Base-by-base conservation (phyloP, 805 yeast genomes). In the Dipodascus geniculatus region DNA sequence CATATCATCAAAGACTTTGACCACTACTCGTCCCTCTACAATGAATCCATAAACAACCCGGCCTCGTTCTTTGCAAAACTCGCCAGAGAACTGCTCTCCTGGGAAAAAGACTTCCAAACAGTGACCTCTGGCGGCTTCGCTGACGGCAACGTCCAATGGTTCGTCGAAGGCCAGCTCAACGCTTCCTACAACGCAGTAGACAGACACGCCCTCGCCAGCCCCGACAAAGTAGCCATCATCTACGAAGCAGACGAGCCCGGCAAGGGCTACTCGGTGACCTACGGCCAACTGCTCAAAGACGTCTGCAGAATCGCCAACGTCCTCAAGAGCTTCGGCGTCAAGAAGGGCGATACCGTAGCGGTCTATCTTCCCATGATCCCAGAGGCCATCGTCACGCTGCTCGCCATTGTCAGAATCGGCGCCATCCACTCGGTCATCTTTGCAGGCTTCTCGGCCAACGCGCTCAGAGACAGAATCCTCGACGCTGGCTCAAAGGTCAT, bases 281-380 rank as follows among this genome's bases (percentile, higher is more conserved):
- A 84, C 70, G 89, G 87, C 56, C 93, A 91, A 72, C 78, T 91
- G 61, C 77, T 91, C 65, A 79, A 82, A 64, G 83, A 87, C 60
- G 96, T 91, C 48, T 83, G 85, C 60, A 82, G 85, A 65, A 82
- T 89, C 62, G 96, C 98, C 9, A 90, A 85, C 62, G 84, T 87
- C 48, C 78, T 93, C 67, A 74, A 78, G 58, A 77, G 82, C 55
- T 82, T 89, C 79, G 99, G 99, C 55, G 91, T 91, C 61, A 74
- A 77, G 61, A 87, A 87, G 71, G 99, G 99, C 66, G 99, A 91
- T 67, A 86, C 95, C 28, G 98, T 91, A 55, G 98, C 97, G 51
- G 86, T 91, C 55, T 91, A 91, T 71, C 74, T 91, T 68, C 99
- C 99, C 65, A 91, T 93, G 99, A 90, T 90, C 57, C 95, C 98